A percentile compares a stretch with the other conserved stretches of the same genome.
These are phyloP conservation scores for Closterium sp. DNA, from an alignment of 139 green algal species.

Conservation along the genomic window DNA sequence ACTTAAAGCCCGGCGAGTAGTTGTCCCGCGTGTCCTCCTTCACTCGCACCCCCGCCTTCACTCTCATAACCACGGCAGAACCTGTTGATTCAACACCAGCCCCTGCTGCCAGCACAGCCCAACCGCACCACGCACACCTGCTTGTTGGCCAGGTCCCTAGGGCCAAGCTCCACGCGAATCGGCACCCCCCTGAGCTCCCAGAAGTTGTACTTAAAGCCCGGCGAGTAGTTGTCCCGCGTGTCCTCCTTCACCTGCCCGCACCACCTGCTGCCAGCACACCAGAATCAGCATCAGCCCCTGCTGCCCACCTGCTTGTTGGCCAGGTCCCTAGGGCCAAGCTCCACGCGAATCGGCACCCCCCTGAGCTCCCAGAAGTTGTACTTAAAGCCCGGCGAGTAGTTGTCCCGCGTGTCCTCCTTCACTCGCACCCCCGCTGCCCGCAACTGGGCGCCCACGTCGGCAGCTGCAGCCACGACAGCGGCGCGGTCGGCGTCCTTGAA, in stretches of 20 bases:
- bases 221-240: too few species aligned
- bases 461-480: constrained; percentile 14
- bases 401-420: constrained; percentile 77
- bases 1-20: too few species aligned
- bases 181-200: constrained; percentile 81
- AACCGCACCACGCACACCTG: constrained; percentile 42
- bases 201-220: too few species aligned
- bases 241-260: too few species aligned
- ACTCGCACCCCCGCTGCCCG: constrained; percentile 68
- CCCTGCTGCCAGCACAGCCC: not conserved
- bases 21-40: too few species aligned
- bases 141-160: constrained; percentile 38
- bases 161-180: not conserved
- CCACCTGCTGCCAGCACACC: too few species aligned
- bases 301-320: constrained; percentile 63
- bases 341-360: constrained; percentile 88
- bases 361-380: constrained; percentile 99
- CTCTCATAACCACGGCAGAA: constrained; percentile 26
- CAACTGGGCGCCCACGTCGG: constrained; percentile 56
- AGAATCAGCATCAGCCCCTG: too few species aligned
- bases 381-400: constrained; percentile 98
- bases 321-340: constrained; percentile 95
- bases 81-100: not conserved
- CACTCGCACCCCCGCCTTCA: constrained; percentile 73
- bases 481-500: constrained; percentile 53